Conservation (phyloP, 2,329 filamentous ascomycete species). For the Diplodia seriata region DNA sequence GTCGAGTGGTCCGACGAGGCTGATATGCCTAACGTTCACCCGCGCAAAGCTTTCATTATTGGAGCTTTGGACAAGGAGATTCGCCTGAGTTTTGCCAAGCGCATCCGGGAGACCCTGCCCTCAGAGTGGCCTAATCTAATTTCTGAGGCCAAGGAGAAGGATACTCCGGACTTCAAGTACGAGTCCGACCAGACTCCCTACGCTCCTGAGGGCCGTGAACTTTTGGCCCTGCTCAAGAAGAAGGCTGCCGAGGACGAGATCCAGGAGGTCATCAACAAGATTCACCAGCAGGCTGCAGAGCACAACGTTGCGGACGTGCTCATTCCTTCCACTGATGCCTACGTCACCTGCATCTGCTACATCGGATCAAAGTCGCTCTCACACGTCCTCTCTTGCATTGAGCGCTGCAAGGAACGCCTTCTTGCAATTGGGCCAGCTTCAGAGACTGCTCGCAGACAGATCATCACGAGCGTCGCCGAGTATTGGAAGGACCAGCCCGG, state of each 20-base stretch:
- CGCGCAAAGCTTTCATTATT: slow-evolving; percentile 90
- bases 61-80: slow-evolving; percentile 96
- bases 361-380: slow-evolving; percentile 95
- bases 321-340: slow-evolving; percentile 88
- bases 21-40: slow-evolving; percentile 75
- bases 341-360: slow-evolving; percentile 91
- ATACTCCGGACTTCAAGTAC: slow-evolving; percentile 96
- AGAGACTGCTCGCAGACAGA: slow-evolving; percentile 79
- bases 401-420: slow-evolving; percentile 89
- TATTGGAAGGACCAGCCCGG: slow-evolving; percentile 96
- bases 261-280: slow-evolving; percentile 78
- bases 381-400: slow-evolving; percentile 93
- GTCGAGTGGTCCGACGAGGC: slow-evolving; percentile 90
- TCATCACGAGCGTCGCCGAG: slow-evolving; percentile 85
- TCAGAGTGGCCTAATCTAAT: slow-evolving; percentile 83
- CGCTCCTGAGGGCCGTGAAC: slow-evolving; percentile 80
- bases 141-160: slow-evolving; percentile 86
- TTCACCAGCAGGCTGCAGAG: slow-evolving; percentile 78
- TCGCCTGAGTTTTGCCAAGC: slow-evolving; percentile 91
- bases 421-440: slow-evolving; percentile 78
- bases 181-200: slow-evolving; percentile 78
- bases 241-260: slow-evolving; percentile 88
- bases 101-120: slow-evolving; percentile 92
- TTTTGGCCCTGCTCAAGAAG: slow-evolving; percentile 78
- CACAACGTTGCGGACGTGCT: slow-evolving; percentile 74